Evolutionary conservation across 2,329 filamentous ascomycete species (phyloP), one percentile per base, ranked within the genome.

Genomic region (Diplodia mutila): DNA sequence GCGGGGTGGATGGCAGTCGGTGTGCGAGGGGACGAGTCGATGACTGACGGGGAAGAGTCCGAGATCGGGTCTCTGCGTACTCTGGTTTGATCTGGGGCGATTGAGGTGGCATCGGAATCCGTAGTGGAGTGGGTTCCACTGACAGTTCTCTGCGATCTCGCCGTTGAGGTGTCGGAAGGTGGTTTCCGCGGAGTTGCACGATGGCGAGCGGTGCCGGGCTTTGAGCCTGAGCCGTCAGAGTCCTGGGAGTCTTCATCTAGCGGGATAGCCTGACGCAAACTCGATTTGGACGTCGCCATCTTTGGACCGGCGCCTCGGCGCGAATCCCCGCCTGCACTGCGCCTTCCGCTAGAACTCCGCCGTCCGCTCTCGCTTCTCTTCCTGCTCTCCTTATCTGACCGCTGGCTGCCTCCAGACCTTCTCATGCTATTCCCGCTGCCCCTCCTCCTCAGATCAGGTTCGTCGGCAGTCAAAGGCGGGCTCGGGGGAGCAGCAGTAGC

Each of bases 101-200:
- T 75, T 0, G 82, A 82, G 7, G 82, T 84, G 21, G 80, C 79
- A 59, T 83, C 79, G 1, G 82, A 83, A 68, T 83, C 82, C 21
- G 80, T 72, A 12, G 75, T 80, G 12, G 78, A 77, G 66, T 71
- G 75, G 4, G 81, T 81, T 27, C 82, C 69, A 32, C 76, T 80
- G 0, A 81, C 82, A 12, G 75, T 73, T 23, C 76, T 75, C 57
- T 78, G 77, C 12, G 78, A 79, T 34, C 72, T 73, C 21, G 76
- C 78, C 49, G 70, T 68, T 46, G 69, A 68, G 59, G 59, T 71
- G 11, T 66, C 52, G 3, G 64, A 66, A 2, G 46, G 54, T 16
- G 54, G 49, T 39, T 49, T 52, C 48, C 29, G 42, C 29, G 18
- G 61, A 48, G 65, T 67, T 9, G 76, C 73, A 61, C 73, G 75